Base-by-base conservation (phyloP, 2,329 filamentous ascomycete species). In the Huntiella abstrusa region DNA sequence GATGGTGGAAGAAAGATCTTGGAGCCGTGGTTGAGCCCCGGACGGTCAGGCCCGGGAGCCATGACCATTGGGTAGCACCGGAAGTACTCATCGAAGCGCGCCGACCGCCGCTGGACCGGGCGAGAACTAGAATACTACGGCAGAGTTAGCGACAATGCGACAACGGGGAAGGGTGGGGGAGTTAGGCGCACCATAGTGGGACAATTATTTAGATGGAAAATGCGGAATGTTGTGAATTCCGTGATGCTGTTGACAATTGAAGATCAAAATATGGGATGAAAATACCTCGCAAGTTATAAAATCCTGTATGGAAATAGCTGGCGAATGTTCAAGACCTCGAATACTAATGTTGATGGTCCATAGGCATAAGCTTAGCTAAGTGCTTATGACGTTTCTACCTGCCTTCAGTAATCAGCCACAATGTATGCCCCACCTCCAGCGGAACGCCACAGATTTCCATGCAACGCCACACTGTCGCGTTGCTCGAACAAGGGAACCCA, bases 1-100 rank as follows among this genome's bases (percentile, higher is more conserved):
- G 86, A 94, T 0, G 91, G 83, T n/a, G 91, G 91, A 52, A 98
- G 77, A 59, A 98, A 84, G 56, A 98, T 88, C 68, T 98, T 98
- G 63, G 88, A 92, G 54, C 91, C 91, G 59, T 91, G 87, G 68
- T 96, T 96, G 51, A 93, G 78, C 54, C 87, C 80, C 45, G 83
- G 81, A 54, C 91, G 75, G 56, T 95, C 87, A 34, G 84, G 76
- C 2, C 88, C 87, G 10, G 87, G 85, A 52, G 93, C 77, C 87
- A 98, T 96, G 55, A 80, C 78, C 56, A 95, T 74, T 38, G 91
- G 91, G 58, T 96, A 98, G 68, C 87, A 95, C 57, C 91, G 80
- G 65, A 95, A 96, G 67, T 94, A 96, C 63, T 98, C 91, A 62
- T 98, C 88, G 66, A 98, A 98, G 51, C 87, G 83, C 55, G 85